A percentile compares a stretch with the other conserved stretches of the same genome.
Conservation (phyloP, 306 rosid genomes). For the Cucurbita maxima region DNA sequence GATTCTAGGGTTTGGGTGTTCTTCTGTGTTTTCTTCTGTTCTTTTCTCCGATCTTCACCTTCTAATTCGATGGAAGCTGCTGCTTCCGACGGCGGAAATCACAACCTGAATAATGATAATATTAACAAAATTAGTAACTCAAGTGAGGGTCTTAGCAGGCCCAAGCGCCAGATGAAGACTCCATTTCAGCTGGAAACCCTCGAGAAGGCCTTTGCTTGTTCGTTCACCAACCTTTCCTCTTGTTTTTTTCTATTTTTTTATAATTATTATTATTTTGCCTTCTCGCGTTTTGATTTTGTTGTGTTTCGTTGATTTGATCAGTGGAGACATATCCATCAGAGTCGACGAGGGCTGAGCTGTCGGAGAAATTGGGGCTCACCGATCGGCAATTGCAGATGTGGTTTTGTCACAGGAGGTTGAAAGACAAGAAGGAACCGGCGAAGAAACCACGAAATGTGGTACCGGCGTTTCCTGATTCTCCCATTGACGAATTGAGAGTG, state of each 20-base stretch:
- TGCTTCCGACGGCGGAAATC: constrained; percentile 57
- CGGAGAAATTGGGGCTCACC: constrained; percentile 75
- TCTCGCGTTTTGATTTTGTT: constrained; percentile 10
- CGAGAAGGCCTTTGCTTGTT: constrained; percentile 83
- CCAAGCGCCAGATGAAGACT: constrained; percentile 99
- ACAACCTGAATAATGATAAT: constrained; percentile 25
- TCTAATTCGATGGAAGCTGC: constrained; percentile 51
- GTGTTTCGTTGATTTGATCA: constrained; percentile 26
- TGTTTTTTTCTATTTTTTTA: background rate
- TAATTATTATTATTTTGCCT: background rate
- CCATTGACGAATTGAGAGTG: constrained; percentile 38
- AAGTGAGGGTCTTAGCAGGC: constrained; percentile 83
- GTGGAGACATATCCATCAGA: constrained; percentile 91
- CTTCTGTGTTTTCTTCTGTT: background rate
- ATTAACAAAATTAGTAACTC: constrained; percentile 48
- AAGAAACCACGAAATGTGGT: constrained; percentile 36
- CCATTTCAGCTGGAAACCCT: constrained; percentile 91
- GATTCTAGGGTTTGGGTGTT: constrained; percentile 41
- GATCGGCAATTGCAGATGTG: constrained; percentile 99
- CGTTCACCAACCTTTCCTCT: constrained; percentile 11
- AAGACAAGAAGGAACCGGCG: constrained; percentile 72
- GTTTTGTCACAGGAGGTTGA: constrained; percentile 96
- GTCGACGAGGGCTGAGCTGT: constrained; percentile 54
- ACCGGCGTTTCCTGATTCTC: constrained; percentile 43
- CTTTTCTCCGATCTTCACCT: constrained; percentile 36